Percentiles rank a stretch among this genome's conserved stretches.
Conservation (phyloP, 768 basidiomycete species). For the Wakefieldia striispora region DNA sequence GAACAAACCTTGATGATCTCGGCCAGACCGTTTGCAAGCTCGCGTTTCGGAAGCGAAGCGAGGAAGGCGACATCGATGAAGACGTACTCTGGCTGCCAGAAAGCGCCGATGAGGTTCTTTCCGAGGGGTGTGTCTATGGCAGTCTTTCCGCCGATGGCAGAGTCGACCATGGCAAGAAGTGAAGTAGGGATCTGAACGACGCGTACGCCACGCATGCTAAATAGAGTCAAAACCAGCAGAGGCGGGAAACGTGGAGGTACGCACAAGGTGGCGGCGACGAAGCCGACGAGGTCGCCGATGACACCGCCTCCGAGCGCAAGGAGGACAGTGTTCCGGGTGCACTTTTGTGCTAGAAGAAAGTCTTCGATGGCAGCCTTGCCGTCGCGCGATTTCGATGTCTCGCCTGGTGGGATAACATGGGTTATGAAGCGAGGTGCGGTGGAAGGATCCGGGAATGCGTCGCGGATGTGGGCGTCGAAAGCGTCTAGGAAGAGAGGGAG, state of each 20-base stretch:
- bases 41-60: slow-evolving; percentile 85
- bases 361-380: slow-evolving; percentile 95
- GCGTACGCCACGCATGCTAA: slow-evolving; percentile 94
- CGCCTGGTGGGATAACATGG: slow-evolving; percentile 84
- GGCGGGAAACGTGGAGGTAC: slow-evolving; percentile 19
- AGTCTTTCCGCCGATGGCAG: slow-evolving; percentile 95
- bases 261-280: slow-evolving; percentile 95
- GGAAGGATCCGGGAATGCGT: slow-evolving; percentile 14
- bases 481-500: slow-evolving; percentile 64
- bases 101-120: slow-evolving; percentile 97
- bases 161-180: slow-evolving; percentile 97
- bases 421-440: slow-evolving; percentile 66
- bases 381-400: slow-evolving; percentile 86
- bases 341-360: slow-evolving; percentile 81
- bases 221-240: slow-evolving; percentile 1
- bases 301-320: slow-evolving; percentile 96
- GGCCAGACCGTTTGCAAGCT: slow-evolving; percentile 99
- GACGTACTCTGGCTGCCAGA: slow-evolving; percentile 97
- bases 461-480: slow-evolving; percentile 48
- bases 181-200: slow-evolving; percentile 97
- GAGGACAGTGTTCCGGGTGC: slow-evolving; percentile 91
- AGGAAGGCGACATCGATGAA: slow-evolving; percentile 98
- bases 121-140: slow-evolving; percentile 99
- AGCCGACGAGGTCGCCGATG: slow-evolving; percentile 94
- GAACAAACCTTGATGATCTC: slow-evolving; percentile 88